Evolutionary conservation across 345 rosid species (phyloP), one percentile per base, ranked within the genome.

Genomic region (Eucalyptus brandiana): DNA sequence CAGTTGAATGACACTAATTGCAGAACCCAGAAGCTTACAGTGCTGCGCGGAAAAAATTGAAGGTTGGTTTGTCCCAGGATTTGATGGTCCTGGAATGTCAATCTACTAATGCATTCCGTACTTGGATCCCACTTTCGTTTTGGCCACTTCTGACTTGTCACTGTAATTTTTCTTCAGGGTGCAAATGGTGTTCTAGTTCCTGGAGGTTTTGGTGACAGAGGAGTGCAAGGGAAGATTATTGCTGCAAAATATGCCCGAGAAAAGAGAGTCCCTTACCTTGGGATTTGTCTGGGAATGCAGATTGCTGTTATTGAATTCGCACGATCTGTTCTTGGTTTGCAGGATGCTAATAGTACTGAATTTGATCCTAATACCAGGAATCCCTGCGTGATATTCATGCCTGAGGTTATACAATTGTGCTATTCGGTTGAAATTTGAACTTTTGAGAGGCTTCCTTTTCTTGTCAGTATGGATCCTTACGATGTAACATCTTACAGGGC

Each of bases 211-310:
- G 99, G 99, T 30, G 94, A 95, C 87, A 93, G 99, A 92, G 99
- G 99, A 76, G 98, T 98, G 81, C 92, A 95, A 92, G 99, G 99
- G 88, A 98, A 98, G 94, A 97, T 97, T 89, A 91, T 94, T 32
- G 98, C 99, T 56, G 98, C 99, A 3, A 97, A 94, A 87, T 94
- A 95, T 91, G 99, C 99, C 40, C 96, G 99, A 87, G 98, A 98
- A 91, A 96, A 96, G 90, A 90, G 91, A 93, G 89, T 96, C 90
- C 99, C 99, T 80, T 98, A 91, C 92, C 95, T 98, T 23, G 99
- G 99, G 89, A 96, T 98, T 90, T 98, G 99, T 90, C 94, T 98
- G 37, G 99, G 99, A 45, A 98, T 98, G 99, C 99, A 98, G 91
- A 90, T 94, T 91, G 99, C 99, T 62, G 99, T 98, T 85, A 94